These are phyloP conservation scores for Fraxinus excelsior DNA, from an alignment of 257 asterid species.

Conservation along the genomic window DNA sequence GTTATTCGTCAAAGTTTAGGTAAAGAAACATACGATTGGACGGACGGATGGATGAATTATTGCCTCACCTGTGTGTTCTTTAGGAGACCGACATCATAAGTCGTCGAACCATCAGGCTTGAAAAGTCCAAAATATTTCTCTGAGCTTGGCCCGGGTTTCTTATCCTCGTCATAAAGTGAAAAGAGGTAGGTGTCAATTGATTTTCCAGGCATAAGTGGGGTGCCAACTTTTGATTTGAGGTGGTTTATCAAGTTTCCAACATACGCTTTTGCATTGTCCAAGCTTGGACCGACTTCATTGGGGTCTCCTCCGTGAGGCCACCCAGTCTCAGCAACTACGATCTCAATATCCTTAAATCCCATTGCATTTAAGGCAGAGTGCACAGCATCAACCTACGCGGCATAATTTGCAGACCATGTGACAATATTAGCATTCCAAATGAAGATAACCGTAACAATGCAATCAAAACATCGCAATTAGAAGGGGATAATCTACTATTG, in stretches of 20 bases:
- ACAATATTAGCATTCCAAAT: neutral
- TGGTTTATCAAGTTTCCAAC: constrained; percentile 85
- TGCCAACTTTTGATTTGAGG: constrained; percentile 80
- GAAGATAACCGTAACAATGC: too few species aligned
- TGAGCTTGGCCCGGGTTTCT: constrained; percentile 81
- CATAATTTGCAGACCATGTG: constrained; percentile 10
- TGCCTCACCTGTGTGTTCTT: constrained; percentile 57
- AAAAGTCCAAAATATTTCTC: constrained; percentile 83
- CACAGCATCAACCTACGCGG: constrained; percentile 75
- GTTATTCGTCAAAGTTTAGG: neutral
- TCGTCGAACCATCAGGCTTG: constrained; percentile 62
- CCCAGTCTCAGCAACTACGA: constrained; percentile 99
- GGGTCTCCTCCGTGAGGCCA: constrained; percentile 97
- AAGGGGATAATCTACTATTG: too few species aligned
- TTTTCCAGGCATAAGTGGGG: constrained; percentile 96
- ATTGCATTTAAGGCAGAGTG: constrained; percentile 73
- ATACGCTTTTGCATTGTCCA: constrained; percentile 87
- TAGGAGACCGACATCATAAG: constrained; percentile 66
- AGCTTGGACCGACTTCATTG: constrained; percentile 67
- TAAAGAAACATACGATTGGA: neutral
- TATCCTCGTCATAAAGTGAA: constrained; percentile 87
- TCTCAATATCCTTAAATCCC: constrained; percentile 83
- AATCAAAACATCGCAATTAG: too few species aligned
- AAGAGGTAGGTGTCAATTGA: constrained; percentile 87
- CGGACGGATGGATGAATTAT: neutral